Percentiles rank a stretch among this genome's conserved stretches.
These are phyloP conservation scores for Asterella californica DNA, from an alignment of 225 moss, liverwort and hornwort species.

Conservation along the genomic window DNA sequence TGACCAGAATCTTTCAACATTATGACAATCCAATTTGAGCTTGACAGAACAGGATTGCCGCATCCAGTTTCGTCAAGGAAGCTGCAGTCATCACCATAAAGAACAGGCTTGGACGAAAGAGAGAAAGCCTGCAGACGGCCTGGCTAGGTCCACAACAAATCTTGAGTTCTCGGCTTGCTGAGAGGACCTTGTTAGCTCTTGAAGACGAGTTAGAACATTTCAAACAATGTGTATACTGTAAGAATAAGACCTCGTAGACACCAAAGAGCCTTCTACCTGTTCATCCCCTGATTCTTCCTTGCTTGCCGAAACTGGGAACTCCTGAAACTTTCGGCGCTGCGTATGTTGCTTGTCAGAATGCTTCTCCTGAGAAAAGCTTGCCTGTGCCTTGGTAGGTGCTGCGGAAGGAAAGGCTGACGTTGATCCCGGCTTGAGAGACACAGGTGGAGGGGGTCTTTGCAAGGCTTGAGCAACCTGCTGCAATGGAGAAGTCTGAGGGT, in stretches of 20 bases:
- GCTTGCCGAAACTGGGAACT: constrained; percentile 56
- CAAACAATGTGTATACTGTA: background rate
- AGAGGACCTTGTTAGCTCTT: constrained; percentile 3
- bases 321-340: constrained; percentile 87
- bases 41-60: background rate
- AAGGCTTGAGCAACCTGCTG: constrained; percentile 62
- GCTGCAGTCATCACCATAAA: constrained; percentile 14
- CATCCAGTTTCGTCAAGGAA: constrained; percentile 13
- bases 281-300: constrained; percentile 56
- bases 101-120: background rate
- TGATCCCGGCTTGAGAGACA: constrained; percentile 62
- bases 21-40: background rate
- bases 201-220: background rate
- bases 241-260: background rate
- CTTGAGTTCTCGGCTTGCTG: background rate
- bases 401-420: constrained; percentile 18
- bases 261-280: constrained; percentile 44
- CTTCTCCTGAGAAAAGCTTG: constrained; percentile 44
- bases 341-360: constrained; percentile 42
- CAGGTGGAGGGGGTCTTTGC: constrained; percentile 75
- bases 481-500: constrained; percentile 63
- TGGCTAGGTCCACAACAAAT: background rate
- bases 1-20: constrained; percentile 9
- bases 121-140: background rate
- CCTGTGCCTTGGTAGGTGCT: constrained; percentile 42